Evolutionary conservation across 2,329 filamentous ascomycete species (phyloP).

Genomic region (Pseudogymnoascus sp.): DNA sequence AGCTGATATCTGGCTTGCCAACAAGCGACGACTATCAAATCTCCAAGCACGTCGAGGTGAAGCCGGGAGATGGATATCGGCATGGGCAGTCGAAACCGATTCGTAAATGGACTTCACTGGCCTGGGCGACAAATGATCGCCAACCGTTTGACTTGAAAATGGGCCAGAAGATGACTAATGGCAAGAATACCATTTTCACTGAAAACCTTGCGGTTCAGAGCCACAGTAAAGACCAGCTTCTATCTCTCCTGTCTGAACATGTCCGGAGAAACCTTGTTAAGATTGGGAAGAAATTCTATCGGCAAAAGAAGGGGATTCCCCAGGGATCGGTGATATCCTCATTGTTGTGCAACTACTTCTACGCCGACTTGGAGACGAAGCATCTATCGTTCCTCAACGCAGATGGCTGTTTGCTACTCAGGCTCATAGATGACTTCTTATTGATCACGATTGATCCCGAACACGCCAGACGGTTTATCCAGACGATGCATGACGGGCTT

Average conservation of each 20-base stretch:
- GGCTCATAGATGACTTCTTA: constrained; percentile 88
- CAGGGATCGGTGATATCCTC: constrained; percentile 87
- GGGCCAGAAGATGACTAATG: constrained; percentile 23
- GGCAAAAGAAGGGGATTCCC: constrained; percentile 82
- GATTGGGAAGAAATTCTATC: constrained; percentile 79
- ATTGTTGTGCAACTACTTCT: constrained; percentile 90
- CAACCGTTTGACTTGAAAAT: constrained; percentile 25
- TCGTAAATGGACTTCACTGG: constrained; percentile 24
- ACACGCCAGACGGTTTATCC: constrained; percentile 65
- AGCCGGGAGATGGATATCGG: constrained; percentile 31
- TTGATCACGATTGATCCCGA: constrained; percentile 64
- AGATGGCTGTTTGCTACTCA: constrained; percentile 58
- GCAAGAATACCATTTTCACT: constrained; percentile 64
- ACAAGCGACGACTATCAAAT: constrained; percentile 58
- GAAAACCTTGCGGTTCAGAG: constrained; percentile 53
- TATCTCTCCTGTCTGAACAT: constrained; percentile 68
- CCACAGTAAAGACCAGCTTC: constrained; percentile 49
- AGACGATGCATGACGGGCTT: constrained; percentile 71
- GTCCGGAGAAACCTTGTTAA: constrained; percentile 79
- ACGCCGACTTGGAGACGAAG: constrained; percentile 71
- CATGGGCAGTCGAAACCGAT: constrained; percentile 20
- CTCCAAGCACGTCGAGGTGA: constrained; percentile 66
- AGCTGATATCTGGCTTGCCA: constrained; percentile 52
- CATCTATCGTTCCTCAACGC: constrained; percentile 57
- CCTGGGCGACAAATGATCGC: constrained; percentile 21